Conservation (phyloP, 202 grass and related monocot genomes). For the Musa balbisiana region DNA sequence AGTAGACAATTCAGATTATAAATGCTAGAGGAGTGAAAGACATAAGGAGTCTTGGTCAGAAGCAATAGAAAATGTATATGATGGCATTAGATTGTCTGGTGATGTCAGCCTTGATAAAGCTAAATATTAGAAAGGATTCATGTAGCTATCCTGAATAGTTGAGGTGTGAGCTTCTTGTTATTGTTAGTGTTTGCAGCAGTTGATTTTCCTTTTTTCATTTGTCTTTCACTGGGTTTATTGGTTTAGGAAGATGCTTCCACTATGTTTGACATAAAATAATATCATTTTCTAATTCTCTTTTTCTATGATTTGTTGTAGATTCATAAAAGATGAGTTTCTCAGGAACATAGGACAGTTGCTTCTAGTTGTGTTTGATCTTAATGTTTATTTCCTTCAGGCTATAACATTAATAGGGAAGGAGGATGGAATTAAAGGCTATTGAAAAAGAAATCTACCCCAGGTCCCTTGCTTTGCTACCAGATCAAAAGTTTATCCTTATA, state of each 20-base stretch:
- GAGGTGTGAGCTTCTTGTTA: not conserved
- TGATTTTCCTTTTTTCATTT: not conserved
- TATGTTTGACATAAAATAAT: not conserved
- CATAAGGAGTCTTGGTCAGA: slow-evolving; percentile 70
- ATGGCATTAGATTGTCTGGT: slow-evolving; percentile 32
- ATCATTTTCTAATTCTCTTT: not conserved
- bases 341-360: too few relatives aligned
- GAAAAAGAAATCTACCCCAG: slow-evolving; percentile 97
- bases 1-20: too few relatives aligned
- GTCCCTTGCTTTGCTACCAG: slow-evolving; percentile 32
- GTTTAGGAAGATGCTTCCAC: not conserved
- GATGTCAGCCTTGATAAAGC: not conserved
- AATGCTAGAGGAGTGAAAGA: too few relatives aligned
- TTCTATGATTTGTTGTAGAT: not conserved
- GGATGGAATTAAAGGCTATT: slow-evolving; percentile 81
- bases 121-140: not conserved
- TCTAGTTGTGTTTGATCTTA: not conserved
- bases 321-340: too few relatives aligned
- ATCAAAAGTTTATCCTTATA: slow-evolving; percentile 1
- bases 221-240: not conserved
- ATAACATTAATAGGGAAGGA: slow-evolving; percentile 65
- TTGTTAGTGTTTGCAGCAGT: not conserved
- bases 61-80: slow-evolving; percentile 34
- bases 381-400: slow-evolving; percentile 37
- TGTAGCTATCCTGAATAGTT: not conserved